phyloP scores from a whole-genome alignment of 306 rosid genomes.

The Trichosanthes truncata region DNA sequence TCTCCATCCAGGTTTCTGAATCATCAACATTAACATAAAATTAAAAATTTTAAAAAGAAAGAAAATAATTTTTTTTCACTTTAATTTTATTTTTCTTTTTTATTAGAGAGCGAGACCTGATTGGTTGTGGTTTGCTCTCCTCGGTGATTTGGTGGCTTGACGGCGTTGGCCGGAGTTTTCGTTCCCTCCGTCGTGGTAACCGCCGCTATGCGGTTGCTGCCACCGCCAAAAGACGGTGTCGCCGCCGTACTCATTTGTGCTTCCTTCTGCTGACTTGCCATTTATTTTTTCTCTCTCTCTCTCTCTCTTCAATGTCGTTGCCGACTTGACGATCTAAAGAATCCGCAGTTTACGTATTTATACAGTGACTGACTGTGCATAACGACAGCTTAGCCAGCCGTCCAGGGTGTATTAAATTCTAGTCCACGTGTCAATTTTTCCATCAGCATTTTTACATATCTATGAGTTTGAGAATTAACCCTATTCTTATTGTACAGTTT shows the following conservation, averaged over 20 bases:
- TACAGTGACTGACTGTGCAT: not conserved
- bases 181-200: not conserved
- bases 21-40: not conserved
- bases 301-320: not conserved
- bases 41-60: not conserved
- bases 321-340: not conserved
- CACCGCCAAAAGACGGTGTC: not conserved
- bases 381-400: not conserved
- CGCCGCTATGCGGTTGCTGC: conserved; percentile 36
- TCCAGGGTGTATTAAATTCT: not conserved
- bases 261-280: not conserved
- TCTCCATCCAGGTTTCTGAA: conserved; percentile 57
- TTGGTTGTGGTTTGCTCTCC: not conserved
- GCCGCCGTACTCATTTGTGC: not conserved
- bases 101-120: conserved; percentile 24
- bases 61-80: not conserved
- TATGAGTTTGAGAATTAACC: no score
- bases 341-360: not conserved
- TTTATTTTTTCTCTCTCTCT: not conserved
- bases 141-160: not conserved
- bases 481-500: no score
- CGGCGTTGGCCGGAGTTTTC: not conserved
- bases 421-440: not conserved
- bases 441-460: not conserved
- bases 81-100: no score